A percentile compares a stretch with the other conserved stretches of the same genome.
These are phyloP conservation scores for Cylindrotheca closterium DNA, from an alignment of 108 stramenopile genomes.

Conservation along the genomic window DNA sequence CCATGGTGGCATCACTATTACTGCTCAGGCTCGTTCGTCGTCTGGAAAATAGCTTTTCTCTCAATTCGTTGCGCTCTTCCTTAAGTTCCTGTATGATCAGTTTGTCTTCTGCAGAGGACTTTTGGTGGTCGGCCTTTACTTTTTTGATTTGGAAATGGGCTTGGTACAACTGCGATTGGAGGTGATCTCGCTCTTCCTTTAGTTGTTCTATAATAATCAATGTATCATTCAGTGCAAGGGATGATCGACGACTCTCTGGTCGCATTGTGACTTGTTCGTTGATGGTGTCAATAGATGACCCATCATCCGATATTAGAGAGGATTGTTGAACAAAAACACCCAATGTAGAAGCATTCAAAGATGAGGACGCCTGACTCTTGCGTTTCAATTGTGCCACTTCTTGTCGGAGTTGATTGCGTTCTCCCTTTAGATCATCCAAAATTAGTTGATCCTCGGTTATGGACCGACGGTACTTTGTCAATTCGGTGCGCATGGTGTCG, in stretches of 20 bases:
- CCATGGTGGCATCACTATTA: too few relatives aligned
- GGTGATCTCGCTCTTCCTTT: not conserved
- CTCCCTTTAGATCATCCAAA: not conserved
- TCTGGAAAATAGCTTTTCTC: not conserved
- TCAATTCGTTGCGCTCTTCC: not conserved
- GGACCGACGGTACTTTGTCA: not conserved
- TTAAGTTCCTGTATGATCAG: not conserved
- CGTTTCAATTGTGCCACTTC: not conserved
- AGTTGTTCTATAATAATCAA: not conserved
- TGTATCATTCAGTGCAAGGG: not conserved
- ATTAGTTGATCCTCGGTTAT: not conserved
- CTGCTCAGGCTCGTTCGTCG: too few relatives aligned
- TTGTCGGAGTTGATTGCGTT: not conserved
- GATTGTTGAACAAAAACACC: not conserved
- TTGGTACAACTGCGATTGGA: not conserved
- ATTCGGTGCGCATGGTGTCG: not conserved
- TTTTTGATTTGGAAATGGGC: not conserved
- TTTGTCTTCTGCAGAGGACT: not conserved
- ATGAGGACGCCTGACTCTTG: not conserved
- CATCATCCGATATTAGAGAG: not conserved
- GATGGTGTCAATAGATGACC: not conserved
- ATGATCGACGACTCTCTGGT: not conserved
- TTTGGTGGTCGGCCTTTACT: not conserved
- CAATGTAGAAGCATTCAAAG: too few relatives aligned
- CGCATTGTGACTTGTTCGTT: not conserved